Evolutionary conservation across 2,329 filamentous ascomycete genomes (phyloP).

Genomic region (Karstenula rhodostoma): DNA sequence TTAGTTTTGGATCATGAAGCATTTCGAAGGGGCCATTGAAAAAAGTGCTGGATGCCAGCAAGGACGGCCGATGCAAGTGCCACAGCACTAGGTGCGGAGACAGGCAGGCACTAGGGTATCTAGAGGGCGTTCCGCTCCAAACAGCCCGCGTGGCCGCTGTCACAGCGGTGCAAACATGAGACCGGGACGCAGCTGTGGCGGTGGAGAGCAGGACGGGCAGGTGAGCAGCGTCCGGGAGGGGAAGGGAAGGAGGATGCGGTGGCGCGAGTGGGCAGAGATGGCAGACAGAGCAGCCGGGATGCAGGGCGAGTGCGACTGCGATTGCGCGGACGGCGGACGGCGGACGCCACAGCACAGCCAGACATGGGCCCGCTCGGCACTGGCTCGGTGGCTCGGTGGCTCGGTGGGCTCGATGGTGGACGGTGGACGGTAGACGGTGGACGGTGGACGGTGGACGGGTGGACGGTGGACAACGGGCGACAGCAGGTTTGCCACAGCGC

Average conservation of each 20-base stretch:
- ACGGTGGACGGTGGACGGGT: not conserved
- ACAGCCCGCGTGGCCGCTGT: conserved; percentile 32
- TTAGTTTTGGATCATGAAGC: conserved; percentile 23
- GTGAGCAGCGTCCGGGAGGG: conserved; percentile 18
- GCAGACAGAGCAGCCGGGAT: no score
- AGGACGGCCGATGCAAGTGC: conserved; percentile 1
- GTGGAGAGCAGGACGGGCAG: conserved; percentile 18
- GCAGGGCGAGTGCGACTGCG: no score
- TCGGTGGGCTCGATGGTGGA: conserved; percentile 1
- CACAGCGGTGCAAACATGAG: conserved; percentile 27
- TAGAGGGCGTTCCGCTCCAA: conserved; percentile 16
- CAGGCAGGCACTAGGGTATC: not conserved
- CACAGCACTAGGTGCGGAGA: conserved; percentile 8
- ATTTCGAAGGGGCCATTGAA: conserved; percentile 14
- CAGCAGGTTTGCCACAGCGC: conserved; percentile 33
- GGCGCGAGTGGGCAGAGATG: no score
- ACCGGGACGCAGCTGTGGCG: conserved; percentile 16
- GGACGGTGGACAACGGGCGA: not conserved
- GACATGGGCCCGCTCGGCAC: conserved; percentile 1
- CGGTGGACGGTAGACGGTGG: not conserved
- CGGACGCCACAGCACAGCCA: no score
- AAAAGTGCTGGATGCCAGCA: conserved; percentile 2
- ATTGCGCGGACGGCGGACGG: no score
- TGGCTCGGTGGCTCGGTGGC: not conserved
- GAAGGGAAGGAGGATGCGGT: not conserved